phyloP scores from a whole-genome alignment of 192 early-diverging fungal species.

The Umbelopsis vinacea region DNA sequence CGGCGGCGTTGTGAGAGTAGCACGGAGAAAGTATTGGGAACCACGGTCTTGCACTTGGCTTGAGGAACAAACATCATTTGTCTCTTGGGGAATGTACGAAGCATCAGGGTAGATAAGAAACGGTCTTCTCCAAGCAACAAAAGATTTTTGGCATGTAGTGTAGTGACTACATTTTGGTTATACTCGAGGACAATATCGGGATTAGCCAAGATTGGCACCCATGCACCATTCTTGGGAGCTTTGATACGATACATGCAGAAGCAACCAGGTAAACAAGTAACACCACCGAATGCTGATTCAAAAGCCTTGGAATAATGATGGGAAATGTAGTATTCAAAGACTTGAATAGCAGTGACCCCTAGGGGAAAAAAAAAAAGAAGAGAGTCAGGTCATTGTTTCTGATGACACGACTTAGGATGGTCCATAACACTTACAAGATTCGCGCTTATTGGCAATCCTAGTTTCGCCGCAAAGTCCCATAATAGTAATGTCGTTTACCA shows the following conservation, averaged over 20 bases:
- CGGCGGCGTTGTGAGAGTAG: slow-evolving; percentile 85
- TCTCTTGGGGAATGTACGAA: slow-evolving; percentile 78
- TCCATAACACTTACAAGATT: slow-evolving; percentile 62
- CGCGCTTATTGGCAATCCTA: slow-evolving; percentile 85
- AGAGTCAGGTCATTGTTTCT: background rate
- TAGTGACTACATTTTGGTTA: slow-evolving; percentile 74
- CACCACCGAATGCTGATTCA: slow-evolving; percentile 92
- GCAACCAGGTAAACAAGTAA: slow-evolving; percentile 92
- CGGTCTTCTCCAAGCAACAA: slow-evolving; percentile 83
- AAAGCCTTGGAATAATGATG: slow-evolving; percentile 92
- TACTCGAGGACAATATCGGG: slow-evolving; percentile 80
- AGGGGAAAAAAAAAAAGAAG: no score
- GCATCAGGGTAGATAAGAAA: slow-evolving; percentile 80
- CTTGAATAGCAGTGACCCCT: slow-evolving; percentile 80
- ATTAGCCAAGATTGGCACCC: slow-evolving; percentile 81
- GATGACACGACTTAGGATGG: background rate
- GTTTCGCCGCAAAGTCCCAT: slow-evolving; percentile 97
- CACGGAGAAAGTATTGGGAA: slow-evolving; percentile 75
- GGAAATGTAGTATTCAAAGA: slow-evolving; percentile 96
- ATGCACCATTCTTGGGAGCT: slow-evolving; percentile 65
- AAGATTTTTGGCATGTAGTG: slow-evolving; percentile 80
- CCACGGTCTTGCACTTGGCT: slow-evolving; percentile 79
- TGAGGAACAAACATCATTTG: slow-evolving; percentile 83
- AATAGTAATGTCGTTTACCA: slow-evolving; percentile 81
- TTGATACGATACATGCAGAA: slow-evolving; percentile 97